Percentiles rank a stretch among this genome's conserved stretches.
These are phyloP conservation scores for Paulownia fortunei DNA, from an alignment of 257 asterid genomes.

Conservation along the genomic window DNA sequence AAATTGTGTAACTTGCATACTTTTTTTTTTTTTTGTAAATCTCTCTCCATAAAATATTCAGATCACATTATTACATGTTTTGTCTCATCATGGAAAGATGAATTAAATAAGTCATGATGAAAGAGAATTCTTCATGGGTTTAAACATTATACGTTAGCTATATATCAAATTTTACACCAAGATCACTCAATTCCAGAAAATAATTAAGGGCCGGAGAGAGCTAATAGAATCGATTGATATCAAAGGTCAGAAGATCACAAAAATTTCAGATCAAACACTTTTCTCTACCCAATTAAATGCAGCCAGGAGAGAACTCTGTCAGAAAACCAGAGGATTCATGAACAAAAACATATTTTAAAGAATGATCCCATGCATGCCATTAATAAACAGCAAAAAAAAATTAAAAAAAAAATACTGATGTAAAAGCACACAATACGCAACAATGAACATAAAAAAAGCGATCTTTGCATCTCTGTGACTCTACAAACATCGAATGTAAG, in stretches of 20 bases:
- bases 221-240: neutral
- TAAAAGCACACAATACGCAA: neutral
- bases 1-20: too few species aligned
- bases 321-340: neutral
- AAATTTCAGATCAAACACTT: neutral
- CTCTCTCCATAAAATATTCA: too few species aligned
- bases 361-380: neutral
- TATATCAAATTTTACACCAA: neutral
- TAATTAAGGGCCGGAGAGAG: neutral
- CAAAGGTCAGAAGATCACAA: neutral
- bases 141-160: neutral
- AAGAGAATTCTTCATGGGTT: neutral
- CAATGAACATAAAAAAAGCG: neutral
- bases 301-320: neutral
- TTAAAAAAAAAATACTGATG: neutral
- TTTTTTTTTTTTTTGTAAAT: too few species aligned
- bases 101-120: neutral
- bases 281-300: neutral
- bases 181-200: neutral
- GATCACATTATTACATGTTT: neutral
- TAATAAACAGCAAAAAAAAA: neutral
- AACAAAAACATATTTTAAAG: neutral
- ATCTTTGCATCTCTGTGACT: neutral
- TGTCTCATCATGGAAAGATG: conserved; percentile 4
- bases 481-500: too few species aligned